These are phyloP conservation scores for Hypsizygus marmoreus DNA, from an alignment of 768 basidiomycete species.

Conservation along the genomic window DNA sequence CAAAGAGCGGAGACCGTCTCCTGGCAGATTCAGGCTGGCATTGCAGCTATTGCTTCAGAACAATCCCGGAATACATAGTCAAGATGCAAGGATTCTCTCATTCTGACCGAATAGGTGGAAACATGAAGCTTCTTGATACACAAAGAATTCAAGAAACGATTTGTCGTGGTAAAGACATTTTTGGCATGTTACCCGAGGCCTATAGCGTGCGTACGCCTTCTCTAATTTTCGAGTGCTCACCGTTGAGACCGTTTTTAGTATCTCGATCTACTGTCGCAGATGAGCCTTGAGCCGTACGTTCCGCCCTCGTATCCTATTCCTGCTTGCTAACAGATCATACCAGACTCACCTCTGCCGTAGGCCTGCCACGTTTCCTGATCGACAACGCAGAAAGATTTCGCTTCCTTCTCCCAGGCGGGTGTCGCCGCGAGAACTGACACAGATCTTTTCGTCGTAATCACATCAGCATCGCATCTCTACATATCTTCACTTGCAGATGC, in stretches of 20 bases:
- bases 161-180: constrained; percentile 62
- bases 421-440: constrained; percentile 32
- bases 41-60: constrained; percentile 67
- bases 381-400: constrained; percentile 51
- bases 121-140: constrained; percentile 46
- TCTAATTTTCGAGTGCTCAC: background rate
- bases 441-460: too few relatives aligned
- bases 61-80: constrained; percentile 55
- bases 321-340: background rate
- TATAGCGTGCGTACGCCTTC: constrained; percentile 48
- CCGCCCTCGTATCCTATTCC: background rate
- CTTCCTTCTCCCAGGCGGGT: constrained; percentile 59
- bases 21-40: constrained; percentile 72
- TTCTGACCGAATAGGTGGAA: constrained; percentile 58
- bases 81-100: constrained; percentile 68
- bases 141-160: constrained; percentile 57
- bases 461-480: too few relatives aligned
- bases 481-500: too few relatives aligned
- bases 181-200: constrained; percentile 66
- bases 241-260: constrained; percentile 35
- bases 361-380: constrained; percentile 52
- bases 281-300: constrained; percentile 54
- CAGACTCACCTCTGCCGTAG: constrained; percentile 48
- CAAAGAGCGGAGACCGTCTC: constrained; percentile 44
- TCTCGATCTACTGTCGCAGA: constrained; percentile 51